Evolutionary conservation across 257 asterid genomes (phyloP).

Genomic region (Rauvolfia tetraphylla): DNA sequence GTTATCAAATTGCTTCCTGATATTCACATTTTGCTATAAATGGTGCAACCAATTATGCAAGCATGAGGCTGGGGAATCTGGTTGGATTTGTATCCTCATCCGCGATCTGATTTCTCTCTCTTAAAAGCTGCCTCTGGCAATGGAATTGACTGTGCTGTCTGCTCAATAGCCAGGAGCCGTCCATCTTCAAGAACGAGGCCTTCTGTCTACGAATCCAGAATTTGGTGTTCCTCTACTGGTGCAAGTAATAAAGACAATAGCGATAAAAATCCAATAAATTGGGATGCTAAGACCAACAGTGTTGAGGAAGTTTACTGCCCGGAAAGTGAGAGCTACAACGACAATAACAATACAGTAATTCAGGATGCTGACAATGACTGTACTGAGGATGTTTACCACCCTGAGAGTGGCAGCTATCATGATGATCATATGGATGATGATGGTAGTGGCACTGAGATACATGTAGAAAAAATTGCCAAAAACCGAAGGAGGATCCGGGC

Average conservation of each 20-base stretch:
- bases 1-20: conserved; percentile 78
- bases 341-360: not conserved
- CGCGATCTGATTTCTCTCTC: not conserved
- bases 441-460: conserved; percentile 37
- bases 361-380: not conserved
- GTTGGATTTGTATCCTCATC: not conserved
- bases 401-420: not conserved
- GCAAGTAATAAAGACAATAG: not conserved
- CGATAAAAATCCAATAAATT: not conserved
- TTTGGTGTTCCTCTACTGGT: not conserved
- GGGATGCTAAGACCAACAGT: not conserved
- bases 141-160: not conserved
- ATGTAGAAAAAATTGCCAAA: conserved; percentile 53
- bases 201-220: not conserved
- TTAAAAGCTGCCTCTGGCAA: not conserved
- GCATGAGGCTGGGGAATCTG: not conserved
- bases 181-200: not conserved
- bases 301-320: not conserved
- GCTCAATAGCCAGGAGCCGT: conserved; percentile 1
- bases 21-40: conserved; percentile 7
- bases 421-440: conserved; percentile 12
- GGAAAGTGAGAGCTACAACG: not conserved
- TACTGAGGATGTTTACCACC: not conserved
- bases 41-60: conserved; percentile 7
- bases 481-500: conserved; percentile 61